These are phyloP conservation scores for Fusarium sp. DNA, from an alignment of 2,329 filamentous ascomycete species.

Conservation along the genomic window DNA sequence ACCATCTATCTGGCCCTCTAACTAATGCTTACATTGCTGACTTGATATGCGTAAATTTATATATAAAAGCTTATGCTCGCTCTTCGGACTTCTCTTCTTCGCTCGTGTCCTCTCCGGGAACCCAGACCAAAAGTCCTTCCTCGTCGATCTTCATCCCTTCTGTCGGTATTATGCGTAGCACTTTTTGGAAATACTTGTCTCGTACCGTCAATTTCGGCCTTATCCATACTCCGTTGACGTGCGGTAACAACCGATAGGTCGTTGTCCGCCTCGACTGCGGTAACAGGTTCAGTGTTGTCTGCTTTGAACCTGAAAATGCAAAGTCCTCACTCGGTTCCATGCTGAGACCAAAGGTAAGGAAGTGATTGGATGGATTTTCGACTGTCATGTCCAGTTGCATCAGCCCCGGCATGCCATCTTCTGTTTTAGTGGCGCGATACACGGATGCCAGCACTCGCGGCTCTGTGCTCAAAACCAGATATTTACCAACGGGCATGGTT, in stretches of 20 bases:
- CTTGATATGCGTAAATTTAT: neutral
- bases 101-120: constrained; percentile 52
- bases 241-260: constrained; percentile 79
- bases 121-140: constrained; percentile 71
- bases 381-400: constrained; percentile 70
- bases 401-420: constrained; percentile 47
- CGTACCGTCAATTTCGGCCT: constrained; percentile 78
- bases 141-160: constrained; percentile 75
- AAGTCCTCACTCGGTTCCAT: constrained; percentile 96
- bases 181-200: constrained; percentile 94
- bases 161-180: constrained; percentile 81
- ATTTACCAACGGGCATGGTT: constrained; percentile 79
- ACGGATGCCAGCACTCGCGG: constrained; percentile 80
- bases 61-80: neutral
- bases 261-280: constrained; percentile 80
- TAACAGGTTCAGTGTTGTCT: constrained; percentile 80
- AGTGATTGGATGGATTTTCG: constrained; percentile 94
- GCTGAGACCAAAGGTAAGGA: constrained; percentile 88
- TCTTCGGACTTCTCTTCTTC: constrained; percentile 11
- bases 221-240: constrained; percentile 73
- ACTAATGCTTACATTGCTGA: neutral
- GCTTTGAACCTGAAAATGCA: constrained; percentile 90
- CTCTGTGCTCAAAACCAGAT: constrained; percentile 83
- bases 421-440: constrained; percentile 51
- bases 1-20: constrained; percentile 17